A percentile compares a stretch with the other conserved stretches of the same genome.
Conservation (phyloP, 768 basidiomycete genomes). For the Amanita muscaria region DNA sequence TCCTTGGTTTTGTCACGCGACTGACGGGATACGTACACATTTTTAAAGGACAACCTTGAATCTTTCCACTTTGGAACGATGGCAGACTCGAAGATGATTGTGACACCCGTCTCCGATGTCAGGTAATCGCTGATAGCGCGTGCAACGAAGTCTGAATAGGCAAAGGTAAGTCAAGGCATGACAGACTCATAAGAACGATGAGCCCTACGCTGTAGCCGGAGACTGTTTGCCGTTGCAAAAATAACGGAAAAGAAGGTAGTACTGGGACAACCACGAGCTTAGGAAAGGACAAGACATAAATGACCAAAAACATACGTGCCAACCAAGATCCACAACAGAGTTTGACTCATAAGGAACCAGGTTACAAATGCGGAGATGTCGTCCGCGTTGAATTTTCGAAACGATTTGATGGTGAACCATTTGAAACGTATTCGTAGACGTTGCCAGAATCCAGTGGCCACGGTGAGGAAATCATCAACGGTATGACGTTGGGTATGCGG, state of each 20-base stretch:
- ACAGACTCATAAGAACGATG: background rate
- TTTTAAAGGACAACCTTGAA: slow-evolving; percentile 92
- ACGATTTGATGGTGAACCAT: slow-evolving; percentile 94
- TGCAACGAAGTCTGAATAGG: slow-evolving; percentile 66
- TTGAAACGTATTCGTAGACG: slow-evolving; percentile 87
- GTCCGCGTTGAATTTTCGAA: slow-evolving; percentile 91
- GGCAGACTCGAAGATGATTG: slow-evolving; percentile 93
- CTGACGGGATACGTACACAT: slow-evolving; percentile 87
- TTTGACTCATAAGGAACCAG: slow-evolving; percentile 94
- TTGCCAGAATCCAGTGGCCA: slow-evolving; percentile 87
- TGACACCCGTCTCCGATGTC: slow-evolving; percentile 88
- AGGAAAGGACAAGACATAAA: background rate
- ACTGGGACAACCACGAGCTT: slow-evolving; percentile 25
- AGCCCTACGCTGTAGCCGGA: slow-evolving; percentile 68
- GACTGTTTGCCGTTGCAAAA: slow-evolving; percentile 82
- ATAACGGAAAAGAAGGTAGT: slow-evolving; percentile 95
- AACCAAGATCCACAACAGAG: slow-evolving; percentile 91
- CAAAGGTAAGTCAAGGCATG: background rate
- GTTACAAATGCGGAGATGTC: slow-evolving; percentile 95
- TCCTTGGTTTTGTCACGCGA: slow-evolving; percentile 28
- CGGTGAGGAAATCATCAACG: slow-evolving; percentile 80
- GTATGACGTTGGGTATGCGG: slow-evolving; percentile 76
- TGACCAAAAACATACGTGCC: slow-evolving; percentile 72
- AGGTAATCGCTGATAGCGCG: slow-evolving; percentile 86
- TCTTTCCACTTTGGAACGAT: slow-evolving; percentile 98